phyloP scores from a whole-genome alignment of 805 yeast species.

The Myxozyma vanderwaltii region DNA sequence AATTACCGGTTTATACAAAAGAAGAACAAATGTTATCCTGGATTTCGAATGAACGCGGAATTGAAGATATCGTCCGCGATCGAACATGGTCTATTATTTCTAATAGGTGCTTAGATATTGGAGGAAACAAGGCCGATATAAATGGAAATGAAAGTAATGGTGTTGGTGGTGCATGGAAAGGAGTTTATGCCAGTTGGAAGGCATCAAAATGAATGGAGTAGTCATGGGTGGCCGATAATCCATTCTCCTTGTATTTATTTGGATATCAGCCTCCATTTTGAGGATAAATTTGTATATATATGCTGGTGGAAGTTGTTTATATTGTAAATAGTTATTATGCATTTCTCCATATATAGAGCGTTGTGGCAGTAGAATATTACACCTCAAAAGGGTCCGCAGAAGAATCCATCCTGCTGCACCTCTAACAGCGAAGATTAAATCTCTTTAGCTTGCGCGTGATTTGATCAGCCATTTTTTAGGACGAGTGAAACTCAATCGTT shows the following conservation, averaged over 20 bases:
- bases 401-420: no score
- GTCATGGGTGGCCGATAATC: background rate
- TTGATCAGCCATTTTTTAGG: no score
- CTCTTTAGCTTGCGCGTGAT: no score
- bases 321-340: no score
- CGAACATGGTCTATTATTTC: slow-evolving; percentile 31
- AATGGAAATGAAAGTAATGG: slow-evolving; percentile 15
- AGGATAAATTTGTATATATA: background rate
- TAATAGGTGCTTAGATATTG: slow-evolving; percentile 30
- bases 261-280: background rate
- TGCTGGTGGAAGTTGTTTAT: background rate
- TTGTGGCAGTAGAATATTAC: no score
- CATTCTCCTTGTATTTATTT: background rate
- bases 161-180: slow-evolving; percentile 17
- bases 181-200: background rate
- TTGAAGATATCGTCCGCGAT: slow-evolving; percentile 36
- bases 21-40: slow-evolving; percentile 32
- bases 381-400: no score
- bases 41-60: slow-evolving; percentile 31
- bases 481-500: no score
- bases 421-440: no score
- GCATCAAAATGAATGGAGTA: background rate
- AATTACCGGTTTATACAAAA: slow-evolving; percentile 20
- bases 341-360: no score
- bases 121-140: background rate